Base-by-base conservation (phyloP, 2,329 filamentous ascomycete genomes). In the Stemphylium lycopersici region DNA sequence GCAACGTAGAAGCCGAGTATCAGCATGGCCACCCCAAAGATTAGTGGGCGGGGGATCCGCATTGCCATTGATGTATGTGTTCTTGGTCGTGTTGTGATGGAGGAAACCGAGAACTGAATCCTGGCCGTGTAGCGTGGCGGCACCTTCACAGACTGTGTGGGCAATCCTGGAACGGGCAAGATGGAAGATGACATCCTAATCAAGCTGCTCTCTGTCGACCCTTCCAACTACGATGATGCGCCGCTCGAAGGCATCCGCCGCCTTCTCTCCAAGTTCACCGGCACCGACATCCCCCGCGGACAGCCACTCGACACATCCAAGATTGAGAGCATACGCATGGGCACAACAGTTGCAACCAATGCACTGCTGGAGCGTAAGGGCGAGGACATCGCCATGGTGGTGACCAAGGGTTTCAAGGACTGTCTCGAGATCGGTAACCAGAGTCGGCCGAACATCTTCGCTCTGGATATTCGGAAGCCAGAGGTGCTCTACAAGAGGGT, bases 271-370 rank as follows among this genome's bases (percentile, higher is more conserved):
- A 87, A 86, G 65, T 96, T 96, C 74, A 85, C 87, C 2, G 82
- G 83, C 48, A 82, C 83, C 53, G 87, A 93, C 4, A 92, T 96
- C 39, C 90, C 90, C 3, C 87, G 92, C 42, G 91, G 91, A 22
- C 81, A 92, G 71, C 80, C 89, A 1, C 79, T 96, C 7, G 91
- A 96, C 73, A 96, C 92, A 1, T 85, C 87, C 15, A 79, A 87
- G 68, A 96, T 97, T 65, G 90, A 95, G 65, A 92, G 90, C 50
- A 96, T 97, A 72, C 88, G 93, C 42, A 97, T 97, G 93, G 93
- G 93, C 39, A 97, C 93, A 1, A 97, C 93, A 0, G 92, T 97
- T 11, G 93, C 93, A 8, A 97, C 93, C 0, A 97, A 97, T 74
- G 93, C 93, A 0, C 77, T 97, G 51, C 81, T 97, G 2, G 93